Evolutionary conservation across 2,329 filamentous ascomycete genomes (phyloP), one percentile per base, ranked within the genome.

Genomic region (Paracoccidioides lutzii): DNA sequence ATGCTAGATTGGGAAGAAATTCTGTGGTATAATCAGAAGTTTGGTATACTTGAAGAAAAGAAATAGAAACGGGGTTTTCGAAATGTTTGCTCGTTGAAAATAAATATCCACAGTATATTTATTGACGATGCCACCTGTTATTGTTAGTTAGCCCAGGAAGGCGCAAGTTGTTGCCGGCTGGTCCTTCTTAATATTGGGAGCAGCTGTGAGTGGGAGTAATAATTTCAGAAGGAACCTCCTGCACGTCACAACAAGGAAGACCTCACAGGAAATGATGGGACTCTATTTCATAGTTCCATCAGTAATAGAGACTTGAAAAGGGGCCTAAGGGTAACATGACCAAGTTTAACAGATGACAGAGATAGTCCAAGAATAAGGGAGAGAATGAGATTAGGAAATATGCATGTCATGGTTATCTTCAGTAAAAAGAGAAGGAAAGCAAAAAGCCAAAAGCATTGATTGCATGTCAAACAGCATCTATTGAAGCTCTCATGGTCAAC

Each of bases 401-500:
- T 38, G 7, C 37, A 12, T 38, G 22, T 8, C 22, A 8, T n/a
- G 12, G 6, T 30, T 10, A 8, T 8, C 3, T 3, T 35, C 5
- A n/a, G 15, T 7, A 42, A 43, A 44, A 42, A 38, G 14, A 38
- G 32, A 14, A 53, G 57, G 35, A 5, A 33, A 28, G 12, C 53
- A 44, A 35, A 38, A 57, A 32, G 38, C 22, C 12, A 55, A 30
- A 30, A 54, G 48, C 40, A 45, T 57, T 30, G 5, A 33, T 35
- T 49, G 35, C 28, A 44, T 30, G 40, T 70, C 75, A 88, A 10
- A 90, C 80, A 22, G 85, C 84, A 70, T 90, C 87, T 77, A 90
- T 88, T 60, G 79, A 82, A 32, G 87, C 87, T 64, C 87, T 76
- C 33, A 82, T 89, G 15, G 79, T 89, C 59, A 98, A 77, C 70